Percentiles rank a stretch among this genome's conserved stretches.
These are phyloP conservation scores for Trichoderma cornu-damae DNA, from an alignment of 2,329 filamentous ascomycete genomes.

Conservation along the genomic window DNA sequence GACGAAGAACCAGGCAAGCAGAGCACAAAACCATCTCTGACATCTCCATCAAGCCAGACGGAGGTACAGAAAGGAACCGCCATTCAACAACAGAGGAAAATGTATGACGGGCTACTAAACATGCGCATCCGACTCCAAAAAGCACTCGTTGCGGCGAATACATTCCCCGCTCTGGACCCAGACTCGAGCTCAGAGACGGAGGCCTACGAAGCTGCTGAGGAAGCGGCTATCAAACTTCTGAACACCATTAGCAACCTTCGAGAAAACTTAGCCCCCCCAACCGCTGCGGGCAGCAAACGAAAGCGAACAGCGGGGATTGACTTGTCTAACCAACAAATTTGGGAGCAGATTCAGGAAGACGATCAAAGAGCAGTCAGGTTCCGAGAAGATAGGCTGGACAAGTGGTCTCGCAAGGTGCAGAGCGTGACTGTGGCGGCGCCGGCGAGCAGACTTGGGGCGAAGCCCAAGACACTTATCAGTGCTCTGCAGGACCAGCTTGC, in stretches of 20 bases:
- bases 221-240: constrained; percentile 79
- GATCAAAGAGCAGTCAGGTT: constrained; percentile 56
- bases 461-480: constrained; percentile 50
- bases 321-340: constrained; percentile 61
- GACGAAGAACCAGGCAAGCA: constrained; percentile 23
- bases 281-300: constrained; percentile 55
- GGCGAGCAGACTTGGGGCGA: constrained; percentile 26
- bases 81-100: constrained; percentile 77
- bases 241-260: constrained; percentile 71
- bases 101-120: constrained; percentile 85
- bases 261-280: constrained; percentile 50
- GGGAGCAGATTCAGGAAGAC: constrained; percentile 62
- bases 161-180: constrained; percentile 50
- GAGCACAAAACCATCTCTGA: constrained; percentile 33
- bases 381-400: constrained; percentile 71
- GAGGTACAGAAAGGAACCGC: constrained; percentile 83
- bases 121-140: constrained; percentile 91
- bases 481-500: constrained; percentile 65
- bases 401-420: constrained; percentile 74
- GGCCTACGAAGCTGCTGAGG: constrained; percentile 72
- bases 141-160: constrained; percentile 75
- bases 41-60: constrained; percentile 29
- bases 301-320: constrained; percentile 50
- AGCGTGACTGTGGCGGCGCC: constrained; percentile 41
- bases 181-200: constrained; percentile 38